phyloP scores from a whole-genome alignment of 139 green algal species.

The Micractinium conductrix region DNA sequence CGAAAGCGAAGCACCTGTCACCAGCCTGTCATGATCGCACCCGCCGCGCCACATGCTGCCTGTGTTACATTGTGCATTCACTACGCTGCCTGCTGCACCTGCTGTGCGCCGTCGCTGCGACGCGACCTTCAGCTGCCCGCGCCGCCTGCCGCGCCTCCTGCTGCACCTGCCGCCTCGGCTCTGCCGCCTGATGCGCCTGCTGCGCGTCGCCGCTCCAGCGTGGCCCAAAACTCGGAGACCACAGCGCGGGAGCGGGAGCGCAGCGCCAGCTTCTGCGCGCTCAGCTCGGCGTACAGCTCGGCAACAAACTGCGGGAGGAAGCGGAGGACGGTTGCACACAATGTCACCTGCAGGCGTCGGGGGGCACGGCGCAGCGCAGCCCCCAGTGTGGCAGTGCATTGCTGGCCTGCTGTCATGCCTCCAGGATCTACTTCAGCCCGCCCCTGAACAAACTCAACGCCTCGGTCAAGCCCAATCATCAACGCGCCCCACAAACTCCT shows the following conservation, averaged over 20 bases:
- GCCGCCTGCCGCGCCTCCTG: background rate
- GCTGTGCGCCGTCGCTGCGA: background rate
- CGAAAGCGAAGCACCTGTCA: too few relatives aligned
- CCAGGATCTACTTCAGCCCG: background rate
- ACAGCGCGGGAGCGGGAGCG: slow-evolving; percentile 8
- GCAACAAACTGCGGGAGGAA: slow-evolving; percentile 59
- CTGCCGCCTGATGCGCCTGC: too few relatives aligned
- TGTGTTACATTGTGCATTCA: too few relatives aligned
- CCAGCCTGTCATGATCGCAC: too few relatives aligned
- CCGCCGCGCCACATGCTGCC: too few relatives aligned
- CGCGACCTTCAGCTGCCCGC: background rate
- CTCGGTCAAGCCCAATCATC: too few relatives aligned
- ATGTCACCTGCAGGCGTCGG: background rate
- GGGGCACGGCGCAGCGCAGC: background rate
- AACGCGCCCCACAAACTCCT: too few relatives aligned
- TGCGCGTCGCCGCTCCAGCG: slow-evolving; percentile 5
- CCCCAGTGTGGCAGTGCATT: background rate
- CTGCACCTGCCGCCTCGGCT: background rate
- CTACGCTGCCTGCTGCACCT: too few relatives aligned
- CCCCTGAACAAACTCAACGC: too few relatives aligned
- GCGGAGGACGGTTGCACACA: background rate
- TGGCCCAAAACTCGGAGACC: background rate
- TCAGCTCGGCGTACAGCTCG: slow-evolving; percentile 70
- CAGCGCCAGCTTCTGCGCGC: slow-evolving; percentile 69
- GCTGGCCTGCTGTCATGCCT: background rate